A percentile compares a stretch with the other conserved stretches of the same genome.
Conservation (phyloP, 805 yeast species). For the Wickerhamomyces subpelliculosus region DNA sequence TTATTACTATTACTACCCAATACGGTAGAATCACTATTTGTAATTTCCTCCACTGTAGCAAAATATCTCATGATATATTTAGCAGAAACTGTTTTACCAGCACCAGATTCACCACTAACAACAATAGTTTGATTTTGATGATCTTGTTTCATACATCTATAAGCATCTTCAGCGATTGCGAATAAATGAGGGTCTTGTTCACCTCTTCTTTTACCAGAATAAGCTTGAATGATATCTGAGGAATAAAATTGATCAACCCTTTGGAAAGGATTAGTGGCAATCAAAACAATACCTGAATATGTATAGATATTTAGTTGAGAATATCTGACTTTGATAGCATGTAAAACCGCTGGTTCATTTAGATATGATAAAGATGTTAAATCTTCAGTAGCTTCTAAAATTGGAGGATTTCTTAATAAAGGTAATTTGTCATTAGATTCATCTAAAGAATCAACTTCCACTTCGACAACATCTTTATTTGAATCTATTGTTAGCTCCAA, state of each 20-base stretch:
- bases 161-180: slow-evolving; percentile 97
- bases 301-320: slow-evolving; percentile 89
- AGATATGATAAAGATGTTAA: slow-evolving; percentile 85
- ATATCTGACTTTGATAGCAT: slow-evolving; percentile 86
- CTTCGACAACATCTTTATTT: slow-evolving; percentile 35
- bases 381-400: slow-evolving; percentile 90
- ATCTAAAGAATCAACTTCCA: slow-evolving; percentile 36
- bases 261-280: slow-evolving; percentile 95
- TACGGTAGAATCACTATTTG: slow-evolving; percentile 23
- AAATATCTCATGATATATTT: slow-evolving; percentile 96
- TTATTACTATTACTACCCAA: slow-evolving; percentile 34
- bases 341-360: slow-evolving; percentile 94
- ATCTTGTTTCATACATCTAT: slow-evolving; percentile 86
- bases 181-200: slow-evolving; percentile 95
- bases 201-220: slow-evolving; percentile 88
- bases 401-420: slow-evolving; percentile 83
- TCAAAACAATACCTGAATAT: slow-evolving; percentile 92
- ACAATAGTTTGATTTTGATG: slow-evolving; percentile 88
- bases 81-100: slow-evolving; percentile 97
- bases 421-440: slow-evolving; percentile 46
- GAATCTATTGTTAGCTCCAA: slow-evolving; percentile 49
- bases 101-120: slow-evolving; percentile 97
- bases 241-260: slow-evolving; percentile 86
- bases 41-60: slow-evolving; percentile 75
- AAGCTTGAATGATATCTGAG: slow-evolving; percentile 88